Conservation (phyloP, 2,329 filamentous ascomycete species). For the Dothiorella sarmentorum region DNA sequence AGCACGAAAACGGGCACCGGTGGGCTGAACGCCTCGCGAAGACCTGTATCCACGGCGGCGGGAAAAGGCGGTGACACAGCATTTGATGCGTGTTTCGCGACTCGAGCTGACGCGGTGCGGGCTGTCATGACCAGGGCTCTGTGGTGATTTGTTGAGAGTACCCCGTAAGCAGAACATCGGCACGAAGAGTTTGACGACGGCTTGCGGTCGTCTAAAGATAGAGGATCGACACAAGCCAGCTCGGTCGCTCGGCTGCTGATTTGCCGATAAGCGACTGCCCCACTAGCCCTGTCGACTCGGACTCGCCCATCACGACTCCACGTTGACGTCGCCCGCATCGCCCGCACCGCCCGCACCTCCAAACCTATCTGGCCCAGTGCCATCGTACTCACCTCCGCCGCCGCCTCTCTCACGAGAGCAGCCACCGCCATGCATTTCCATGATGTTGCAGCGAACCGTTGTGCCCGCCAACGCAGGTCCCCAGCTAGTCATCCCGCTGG, state of each 20-base stretch:
- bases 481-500: not conserved
- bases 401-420: constrained; percentile 7
- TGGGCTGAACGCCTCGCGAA: not conserved
- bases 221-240: not conserved
- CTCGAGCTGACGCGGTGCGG: not conserved
- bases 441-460: not conserved
- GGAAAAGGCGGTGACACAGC: constrained; percentile 10
- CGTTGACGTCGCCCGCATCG: not conserved
- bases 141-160: not conserved
- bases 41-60: not conserved
- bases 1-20: constrained; percentile 9
- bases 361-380: too few relatives aligned
- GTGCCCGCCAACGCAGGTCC: not conserved
- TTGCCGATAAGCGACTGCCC: not conserved
- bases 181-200: constrained; percentile 7
- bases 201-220: constrained; percentile 13
- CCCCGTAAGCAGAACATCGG: not conserved
- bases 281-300: not conserved
- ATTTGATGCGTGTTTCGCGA: not conserved
- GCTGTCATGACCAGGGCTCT: not conserved
- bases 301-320: not conserved
- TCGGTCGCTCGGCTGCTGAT: not conserved
- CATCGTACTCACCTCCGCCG: not conserved
- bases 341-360: not conserved
- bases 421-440: constrained; percentile 9